Base-by-base conservation (phyloP, 2,329 filamentous ascomycete species). In the Calonectria ilicicola region DNA sequence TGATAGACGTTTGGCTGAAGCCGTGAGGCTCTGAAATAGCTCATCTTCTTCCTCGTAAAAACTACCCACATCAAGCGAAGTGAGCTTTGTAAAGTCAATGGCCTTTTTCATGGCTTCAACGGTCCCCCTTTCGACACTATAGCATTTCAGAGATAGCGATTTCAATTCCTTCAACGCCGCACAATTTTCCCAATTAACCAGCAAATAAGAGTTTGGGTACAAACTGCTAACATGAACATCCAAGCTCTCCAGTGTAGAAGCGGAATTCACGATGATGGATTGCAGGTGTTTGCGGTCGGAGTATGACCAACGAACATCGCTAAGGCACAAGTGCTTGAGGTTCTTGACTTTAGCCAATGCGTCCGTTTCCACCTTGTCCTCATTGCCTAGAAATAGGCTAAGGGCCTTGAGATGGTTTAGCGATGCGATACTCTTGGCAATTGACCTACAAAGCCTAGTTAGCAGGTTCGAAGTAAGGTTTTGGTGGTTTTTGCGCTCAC, bases 331-430 rank as follows among this genome's bases (percentile, higher is more conserved):
- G 51, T 78, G 75, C 49, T 72, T 72, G 9, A 78, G 42, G 19
- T 76, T 71, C 46, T 72, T 70, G 17, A 79, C 35, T 17, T 44
- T 63, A 1, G 21, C 14, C 9, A 79, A 32, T 2, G 58, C 15
- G 1, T n/a, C 10, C 4, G 56, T 5, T 14, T 62, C 44, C 1
- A 1, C 49, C 2, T n/a, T 2, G 19, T 29, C 21, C 9, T 38
- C n/a, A 17, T 19, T 9, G 2, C 5, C 2, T 15, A 60, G 5
- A 2, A 9, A n/a, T 0, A 79, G 10, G 5, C 40, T 27, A 15
- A 79, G 51, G 10, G 76, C 77, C 15, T 72, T 26, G 7, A 79
- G 62, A 9, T 68, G 63, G n/a, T 70, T 53, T 27, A 75, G 17
- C 5, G 44, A 56, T 23, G 72, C 71, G 2, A 79, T 19, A n/a